Evolutionary conservation across 306 rosid genomes (phyloP), one percentile per base, ranked within the genome.

Genomic region (Inga leiocalycina): DNA sequence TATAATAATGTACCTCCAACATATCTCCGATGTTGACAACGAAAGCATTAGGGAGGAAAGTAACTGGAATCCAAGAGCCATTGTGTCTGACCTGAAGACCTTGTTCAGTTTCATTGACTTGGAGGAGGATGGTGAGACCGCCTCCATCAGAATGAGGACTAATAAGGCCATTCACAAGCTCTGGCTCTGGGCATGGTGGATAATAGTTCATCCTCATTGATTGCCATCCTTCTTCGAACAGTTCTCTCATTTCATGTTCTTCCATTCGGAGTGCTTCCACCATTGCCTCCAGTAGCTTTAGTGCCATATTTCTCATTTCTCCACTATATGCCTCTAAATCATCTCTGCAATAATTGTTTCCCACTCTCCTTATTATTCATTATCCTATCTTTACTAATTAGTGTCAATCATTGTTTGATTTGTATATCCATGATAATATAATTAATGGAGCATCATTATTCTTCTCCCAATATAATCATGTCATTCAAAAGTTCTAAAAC

Each of bases 51-150:
- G 51, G 51, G 32, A 39, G 30, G 19, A 43, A n/a, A 17, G 49
- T 37, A 37, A 67, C 24, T 1, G 73, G 48, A 12, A 67, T 3
- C 73, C 73, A 67, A 0, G 12, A 37, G 48, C 30, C 49, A 69
- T 39, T n/a, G 15, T 69, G n/a, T 17, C 11, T 39, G 14, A 69
- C 19, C 27, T 39, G 32, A 69, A 69, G 74, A n/a, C 74, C 74
- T 39, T 39, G 67, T 8, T 22, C 16, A 3, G 46, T 2, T 41
- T 39, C 9, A 20, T 41, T 69, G 32, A 69, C 32, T 41, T 41
- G 74, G 51, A 69, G 85, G 51, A 86, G 88, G 68, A 86, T 84
- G 10, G 91, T 86, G 19, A 88, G 30, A 54, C 32, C 86, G 16
- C 12, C 48, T 0, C 66, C 15, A 66, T 86, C 91, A 1, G 89